Evolutionary conservation across 306 rosid genomes (phyloP).

Genomic region (Trifolium repens): DNA sequence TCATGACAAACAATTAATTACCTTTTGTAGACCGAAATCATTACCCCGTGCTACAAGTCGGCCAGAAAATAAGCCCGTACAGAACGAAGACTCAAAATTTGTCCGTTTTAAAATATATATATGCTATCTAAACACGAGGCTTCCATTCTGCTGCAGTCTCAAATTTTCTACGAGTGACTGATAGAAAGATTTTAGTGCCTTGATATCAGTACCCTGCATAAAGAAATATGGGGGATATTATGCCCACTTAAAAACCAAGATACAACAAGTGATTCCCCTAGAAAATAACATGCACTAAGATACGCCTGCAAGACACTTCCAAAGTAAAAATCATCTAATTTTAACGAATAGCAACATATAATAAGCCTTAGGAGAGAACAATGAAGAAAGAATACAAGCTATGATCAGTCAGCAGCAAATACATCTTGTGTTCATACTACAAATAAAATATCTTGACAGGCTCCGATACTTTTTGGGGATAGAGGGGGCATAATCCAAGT

Average conservation of each 20-base stretch:
- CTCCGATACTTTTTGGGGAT: background rate
- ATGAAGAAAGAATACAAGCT: no score
- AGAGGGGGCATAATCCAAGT: background rate
- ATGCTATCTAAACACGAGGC: conserved; percentile 91
- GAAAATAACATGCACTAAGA: conserved; percentile 28
- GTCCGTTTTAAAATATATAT: conserved; percentile 37
- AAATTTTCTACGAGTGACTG: conserved; percentile 80
- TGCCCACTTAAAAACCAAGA: conserved; percentile 1
- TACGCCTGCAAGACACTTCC: conserved; percentile 24
- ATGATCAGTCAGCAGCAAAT: background rate
- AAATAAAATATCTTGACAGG: background rate
- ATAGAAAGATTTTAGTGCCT: conserved; percentile 78
- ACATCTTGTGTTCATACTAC: background rate
- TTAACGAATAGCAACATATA: conserved; percentile 8
- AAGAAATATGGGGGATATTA: conserved; percentile 35
- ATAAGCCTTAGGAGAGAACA: conserved; percentile 5
- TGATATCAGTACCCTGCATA: conserved; percentile 81
- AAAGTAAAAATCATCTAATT: conserved; percentile 5
- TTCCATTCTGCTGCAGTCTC: conserved; percentile 85
- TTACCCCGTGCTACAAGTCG: conserved; percentile 40
- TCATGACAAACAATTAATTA: conserved; percentile 38
- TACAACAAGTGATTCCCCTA: conserved; percentile 24
- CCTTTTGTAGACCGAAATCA: conserved; percentile 59
- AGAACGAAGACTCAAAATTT: conserved; percentile 35
- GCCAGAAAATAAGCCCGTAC: conserved; percentile 37